Conservation (phyloP, 176 grass and related monocot species). For the Luzula sylvatica region DNA sequence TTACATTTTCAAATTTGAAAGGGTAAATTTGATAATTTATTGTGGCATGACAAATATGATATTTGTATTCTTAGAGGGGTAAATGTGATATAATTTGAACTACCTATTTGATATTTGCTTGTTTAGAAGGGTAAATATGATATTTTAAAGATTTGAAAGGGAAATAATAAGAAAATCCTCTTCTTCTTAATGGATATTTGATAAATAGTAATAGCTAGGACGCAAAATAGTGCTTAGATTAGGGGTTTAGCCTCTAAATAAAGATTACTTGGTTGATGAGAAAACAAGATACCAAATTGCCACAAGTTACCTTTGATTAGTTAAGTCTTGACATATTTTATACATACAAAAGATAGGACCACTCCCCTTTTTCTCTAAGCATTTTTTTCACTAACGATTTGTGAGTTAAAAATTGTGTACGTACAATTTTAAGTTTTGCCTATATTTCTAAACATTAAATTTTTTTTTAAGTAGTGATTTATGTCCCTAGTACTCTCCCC, state of each 20-base stretch:
- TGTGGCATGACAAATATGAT: background rate
- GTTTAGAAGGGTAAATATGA: background rate
- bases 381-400: too few species aligned
- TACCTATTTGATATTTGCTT: background rate
- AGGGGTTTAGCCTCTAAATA: slow-evolving; percentile 4
- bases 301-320: background rate
- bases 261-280: slow-evolving; percentile 5
- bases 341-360: too few species aligned
- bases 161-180: background rate
- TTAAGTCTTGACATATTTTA: too few species aligned
- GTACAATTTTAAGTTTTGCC: too few species aligned
- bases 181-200: too few species aligned
- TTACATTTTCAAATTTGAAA: background rate
- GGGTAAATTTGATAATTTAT: background rate
- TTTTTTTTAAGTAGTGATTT: too few species aligned
- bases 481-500: too few species aligned
- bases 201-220: too few species aligned
- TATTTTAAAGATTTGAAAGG: background rate
- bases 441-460: too few species aligned
- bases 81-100: background rate
- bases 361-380: too few species aligned
- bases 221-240: background rate
- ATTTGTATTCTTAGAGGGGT: background rate
- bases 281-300: background rate
- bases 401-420: too few species aligned